Evolutionary conservation across 768 basidiomycete species (phyloP), one percentile per base, ranked within the genome.

Genomic region (Cystobasidium onofrii): DNA sequence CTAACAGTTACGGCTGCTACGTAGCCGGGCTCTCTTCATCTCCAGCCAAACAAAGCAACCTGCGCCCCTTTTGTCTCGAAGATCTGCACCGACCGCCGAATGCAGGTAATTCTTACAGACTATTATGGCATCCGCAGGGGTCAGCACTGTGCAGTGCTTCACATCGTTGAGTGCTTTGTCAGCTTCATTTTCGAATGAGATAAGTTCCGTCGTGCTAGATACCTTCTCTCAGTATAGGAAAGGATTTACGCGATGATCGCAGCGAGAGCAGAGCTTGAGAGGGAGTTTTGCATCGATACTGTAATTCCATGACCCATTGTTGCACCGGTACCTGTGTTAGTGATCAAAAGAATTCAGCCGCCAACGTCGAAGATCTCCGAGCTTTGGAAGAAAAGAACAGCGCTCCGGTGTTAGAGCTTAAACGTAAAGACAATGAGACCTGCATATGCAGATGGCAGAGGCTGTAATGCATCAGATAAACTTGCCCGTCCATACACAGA

Each of bases 371-470:
- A 29, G 29, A 55, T 55, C 54, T 55, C 54, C 54, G 54, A 55
- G 29, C 23, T 55, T 55, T 55, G 54, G n/a, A 55, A 55, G 54
- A 29, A 29, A 9, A 55, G 54, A 55, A 55, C 54, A 55, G 29
- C 54, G 54, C 41, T 43, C 9, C 41, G 41, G 41, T 43, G 41
- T 55, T 55, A n/a, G 54, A 9, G 29, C 54, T 55, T 55, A 12
- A 55, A 55, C 29, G 54, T 29, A 55, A 55, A 55, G 29, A 29
- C 20, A 9, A 55, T 55, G 54, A 23, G 29, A 55, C 54, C n/a
- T 55, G 54, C 54, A 55, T 55, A 55, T 10, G 54, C 54, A 55
- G 20, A n/a, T n/a, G 54, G 54, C 54, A 55, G 54, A 55, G 54
- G 54, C 54, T 55, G 54, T 55, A 29, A 23, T n/a, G 54, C 54